Base-by-base conservation (phyloP, 768 basidiomycete genomes). In the Nevesoporus exiguus region DNA sequence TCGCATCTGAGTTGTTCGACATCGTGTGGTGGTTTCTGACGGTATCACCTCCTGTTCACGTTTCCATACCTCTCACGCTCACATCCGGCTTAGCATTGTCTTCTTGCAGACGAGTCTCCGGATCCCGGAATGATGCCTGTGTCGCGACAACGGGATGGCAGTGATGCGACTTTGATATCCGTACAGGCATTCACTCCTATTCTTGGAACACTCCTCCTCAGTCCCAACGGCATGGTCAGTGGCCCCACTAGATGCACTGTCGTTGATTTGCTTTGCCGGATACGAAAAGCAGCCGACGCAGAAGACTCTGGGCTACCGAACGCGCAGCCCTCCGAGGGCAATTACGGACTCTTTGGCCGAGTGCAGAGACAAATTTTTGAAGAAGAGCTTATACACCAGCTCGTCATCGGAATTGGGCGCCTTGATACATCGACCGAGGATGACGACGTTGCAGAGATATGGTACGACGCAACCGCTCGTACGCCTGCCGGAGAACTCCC, bases 21-120 rank as follows among this genome's bases (percentile, higher is more conserved):
- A 82, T 96, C 60, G 81, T 97, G 45, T 97, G 93, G 93, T 96
- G 92, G 85, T 98, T 96, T 72, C 85, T 91, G 62, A 82, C 85
- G 51, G 84, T 84, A 59, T 52, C 68, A 58, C 34, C 29, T 49
- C 52, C 14, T n/a, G 37, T 43, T 51, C 42, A 15, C 48, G 10
- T 31, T 44, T 60, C n/a, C 27, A 25, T 36, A 13, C 47, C 21
- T 22, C 55, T 41, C 21, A 52, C n/a, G 43, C 52, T 51, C 51
- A 45, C 17, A 17, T 49, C 45, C 52, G 21, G 31, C 55, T 22
- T 64, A 88, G 86, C 79, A 84, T 59, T 93, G 89, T 67, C 81
- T 82, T 67, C 67, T 91, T 33, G 76, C 82, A 25, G 79, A 82
- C 25, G 81, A 83, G 39, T 52, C 62, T 7, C 27, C 56, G 42